Percentiles rank a stretch among this genome's conserved stretches.
phyloP scores from a whole-genome alignment of 176 grass and related monocot species.

The Zoysia pacifica region DNA sequence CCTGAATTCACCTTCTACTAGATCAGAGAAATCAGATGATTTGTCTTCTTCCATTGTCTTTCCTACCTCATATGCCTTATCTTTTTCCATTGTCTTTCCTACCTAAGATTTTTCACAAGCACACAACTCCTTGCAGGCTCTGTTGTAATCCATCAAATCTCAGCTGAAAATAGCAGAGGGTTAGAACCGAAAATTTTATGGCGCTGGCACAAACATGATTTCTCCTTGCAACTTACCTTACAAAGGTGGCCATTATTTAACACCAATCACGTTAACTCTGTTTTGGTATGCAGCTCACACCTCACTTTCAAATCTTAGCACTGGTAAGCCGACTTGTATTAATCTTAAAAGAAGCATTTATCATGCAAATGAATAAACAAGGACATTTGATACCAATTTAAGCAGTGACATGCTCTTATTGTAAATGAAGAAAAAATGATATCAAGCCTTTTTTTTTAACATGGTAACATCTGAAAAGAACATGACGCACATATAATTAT shows the following conservation, averaged over 20 bases:
- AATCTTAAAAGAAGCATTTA: constrained; percentile 1
- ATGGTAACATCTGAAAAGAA: background rate
- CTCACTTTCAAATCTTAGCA: constrained; percentile 23
- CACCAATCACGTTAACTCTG: constrained; percentile 1
- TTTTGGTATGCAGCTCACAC: constrained; percentile 23
- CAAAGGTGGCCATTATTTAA: background rate
- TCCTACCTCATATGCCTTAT: constrained; percentile 21
- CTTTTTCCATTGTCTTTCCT: constrained; percentile 40
- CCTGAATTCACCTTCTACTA: constrained; percentile 62
- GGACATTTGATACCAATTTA: constrained; percentile 31
- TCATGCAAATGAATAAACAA: constrained; percentile 9
- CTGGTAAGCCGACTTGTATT: constrained; percentile 4
- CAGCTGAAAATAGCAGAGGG: constrained; percentile 12
- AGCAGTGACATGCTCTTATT: background rate
- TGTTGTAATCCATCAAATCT: constrained; percentile 35
- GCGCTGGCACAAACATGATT: background rate
- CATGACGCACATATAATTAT: constrained; percentile 2
- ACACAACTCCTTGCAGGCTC: constrained; percentile 26
- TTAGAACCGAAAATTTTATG: constrained; percentile 29
- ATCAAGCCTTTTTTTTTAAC: background rate
- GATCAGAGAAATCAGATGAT: constrained; percentile 10
- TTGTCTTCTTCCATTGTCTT: constrained; percentile 44
- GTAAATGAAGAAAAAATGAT: background rate
- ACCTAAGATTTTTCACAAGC: background rate
- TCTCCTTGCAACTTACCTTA: background rate